Base-by-base conservation (phyloP, 305 asterid species). In the Nicotiana rustica region DNA sequence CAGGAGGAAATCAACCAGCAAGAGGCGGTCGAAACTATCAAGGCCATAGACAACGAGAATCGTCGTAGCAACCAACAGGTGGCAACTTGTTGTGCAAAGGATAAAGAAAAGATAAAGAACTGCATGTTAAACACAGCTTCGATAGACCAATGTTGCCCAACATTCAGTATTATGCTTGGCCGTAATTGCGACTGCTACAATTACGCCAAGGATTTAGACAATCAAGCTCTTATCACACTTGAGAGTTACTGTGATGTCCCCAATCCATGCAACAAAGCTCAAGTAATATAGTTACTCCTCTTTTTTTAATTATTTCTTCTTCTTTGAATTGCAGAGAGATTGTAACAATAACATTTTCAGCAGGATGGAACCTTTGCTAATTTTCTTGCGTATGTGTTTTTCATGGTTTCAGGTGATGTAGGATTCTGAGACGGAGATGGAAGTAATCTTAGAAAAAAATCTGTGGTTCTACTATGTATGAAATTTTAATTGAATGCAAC, bases 221-320 rank as follows among this genome's bases (percentile, higher is more conserved):
- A 64, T 64, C 68, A 21, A 64, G 36, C 29, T 21, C 68, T 64
- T 8, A 21, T 64, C 15, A 64, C 68, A 10, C 68, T 21, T 64
- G 68, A 64, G 36, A 64, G 36, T 21, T 64, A 64, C 17, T 64
- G 68, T 64, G 36, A 64, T 64, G 68, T 21, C 36, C 10, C 68
- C 33, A 25, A 64, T 64, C 36, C 68, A 3, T 64, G 68, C 68
- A 64, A 25, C 8, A 64, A 1, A 1, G n/a, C 3, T 64, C 68
- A 64, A 64, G 68, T 64, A 64, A 57, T 25, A 25, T 25, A 25
- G 25, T n/a, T 60, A 19, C 29, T 60, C 66, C 10, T 9, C 8
- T 25, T 25, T 25, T 4, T 57, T 57, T 57, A 17, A 17, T 5
- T 17, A 6, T 6, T 41, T 41, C 47, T 41, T 36, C 41, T 25